A percentile compares a stretch with the other conserved stretches of the same genome.
phyloP scores from a whole-genome alignment of 352 stramenopile genomes.

The Phytophthora megakarya region DNA sequence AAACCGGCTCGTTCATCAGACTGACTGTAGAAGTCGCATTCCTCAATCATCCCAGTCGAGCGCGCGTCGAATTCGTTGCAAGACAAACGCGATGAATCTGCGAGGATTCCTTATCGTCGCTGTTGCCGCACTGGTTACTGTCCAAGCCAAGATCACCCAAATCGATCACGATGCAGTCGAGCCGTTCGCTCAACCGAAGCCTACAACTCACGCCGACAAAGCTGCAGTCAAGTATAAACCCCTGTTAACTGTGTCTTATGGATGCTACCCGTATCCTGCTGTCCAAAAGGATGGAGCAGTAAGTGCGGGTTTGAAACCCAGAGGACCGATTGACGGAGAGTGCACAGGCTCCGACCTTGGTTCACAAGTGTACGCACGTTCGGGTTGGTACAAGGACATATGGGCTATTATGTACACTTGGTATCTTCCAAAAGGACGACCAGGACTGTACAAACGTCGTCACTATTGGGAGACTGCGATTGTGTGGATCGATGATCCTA shows the following conservation, averaged over 20 bases:
- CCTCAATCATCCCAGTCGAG: not conserved
- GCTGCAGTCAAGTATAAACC: slow-evolving; percentile 22
- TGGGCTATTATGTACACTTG: slow-evolving; percentile 42
- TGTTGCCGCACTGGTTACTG: not conserved
- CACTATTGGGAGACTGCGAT: slow-evolving; percentile 45
- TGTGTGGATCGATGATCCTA: slow-evolving; percentile 45
- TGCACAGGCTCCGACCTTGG: slow-evolving; percentile 19
- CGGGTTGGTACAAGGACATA: slow-evolving; percentile 20
- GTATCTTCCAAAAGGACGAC: slow-evolving; percentile 41
- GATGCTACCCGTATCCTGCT: slow-evolving; percentile 15
- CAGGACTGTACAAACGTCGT: slow-evolving; percentile 1
- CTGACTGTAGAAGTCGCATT: not conserved
- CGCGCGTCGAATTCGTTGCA: not conserved
- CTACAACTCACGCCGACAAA: slow-evolving; percentile 10
- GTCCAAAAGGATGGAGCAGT: slow-evolving; percentile 7
- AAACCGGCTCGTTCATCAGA: not conserved
- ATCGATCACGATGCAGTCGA: slow-evolving; percentile 19
- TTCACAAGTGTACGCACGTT: slow-evolving; percentile 31
- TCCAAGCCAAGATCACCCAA: slow-evolving; percentile 6
- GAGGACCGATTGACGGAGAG: not conserved
- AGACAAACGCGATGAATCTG: no score
- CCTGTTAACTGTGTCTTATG: slow-evolving; percentile 12
- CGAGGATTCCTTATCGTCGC: not conserved
- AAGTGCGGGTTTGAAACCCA: not conserved
- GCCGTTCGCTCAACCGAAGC: slow-evolving; percentile 12